Evolutionary conservation across 176 grass and related monocot genomes (phyloP).

Genomic region (Oryza meridionalis): DNA sequence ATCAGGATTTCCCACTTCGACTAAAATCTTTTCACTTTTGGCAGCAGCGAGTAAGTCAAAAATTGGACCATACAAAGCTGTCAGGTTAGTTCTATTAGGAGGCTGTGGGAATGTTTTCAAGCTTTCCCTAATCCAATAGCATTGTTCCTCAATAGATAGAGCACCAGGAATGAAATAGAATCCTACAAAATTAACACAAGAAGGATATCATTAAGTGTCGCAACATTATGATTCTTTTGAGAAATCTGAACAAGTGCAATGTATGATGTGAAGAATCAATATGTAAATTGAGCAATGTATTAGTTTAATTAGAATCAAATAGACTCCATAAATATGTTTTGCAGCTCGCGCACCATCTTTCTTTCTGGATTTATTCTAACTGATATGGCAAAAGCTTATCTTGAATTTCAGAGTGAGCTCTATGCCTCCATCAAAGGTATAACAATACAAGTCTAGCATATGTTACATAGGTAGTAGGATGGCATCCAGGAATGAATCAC

Average conservation of each 20-base stretch:
- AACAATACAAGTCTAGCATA: not conserved
- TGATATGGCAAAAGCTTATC: not conserved
- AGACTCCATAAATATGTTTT: not conserved
- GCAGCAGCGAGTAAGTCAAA: slow-evolving; percentile 64
- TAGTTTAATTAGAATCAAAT: not conserved
- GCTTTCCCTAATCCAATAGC: slow-evolving; percentile 84
- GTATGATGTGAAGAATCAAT: not conserved
- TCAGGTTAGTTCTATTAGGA: slow-evolving; percentile 86
- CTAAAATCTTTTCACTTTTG: slow-evolving; percentile 58
- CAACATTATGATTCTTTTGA: not conserved
- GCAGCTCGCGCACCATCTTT: not conserved
- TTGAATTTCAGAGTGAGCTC: not conserved
- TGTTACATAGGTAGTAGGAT: not conserved
- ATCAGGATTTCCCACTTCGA: slow-evolving; percentile 48
- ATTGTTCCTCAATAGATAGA: slow-evolving; percentile 69
- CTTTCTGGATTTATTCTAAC: not conserved
- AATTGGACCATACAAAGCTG: slow-evolving; percentile 73
- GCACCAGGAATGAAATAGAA: slow-evolving; percentile 87
- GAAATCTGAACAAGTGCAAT: not conserved
- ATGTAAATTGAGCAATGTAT: not conserved
- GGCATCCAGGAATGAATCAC: not conserved
- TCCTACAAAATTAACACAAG: slow-evolving; percentile 46
- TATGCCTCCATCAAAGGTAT: not conserved
- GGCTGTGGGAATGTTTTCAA: slow-evolving; percentile 83
- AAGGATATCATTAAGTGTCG: slow-evolving; percentile 12